These are phyloP conservation scores for Arabis alpina DNA, from an alignment of 345 rosid genomes.

Conservation along the genomic window DNA sequence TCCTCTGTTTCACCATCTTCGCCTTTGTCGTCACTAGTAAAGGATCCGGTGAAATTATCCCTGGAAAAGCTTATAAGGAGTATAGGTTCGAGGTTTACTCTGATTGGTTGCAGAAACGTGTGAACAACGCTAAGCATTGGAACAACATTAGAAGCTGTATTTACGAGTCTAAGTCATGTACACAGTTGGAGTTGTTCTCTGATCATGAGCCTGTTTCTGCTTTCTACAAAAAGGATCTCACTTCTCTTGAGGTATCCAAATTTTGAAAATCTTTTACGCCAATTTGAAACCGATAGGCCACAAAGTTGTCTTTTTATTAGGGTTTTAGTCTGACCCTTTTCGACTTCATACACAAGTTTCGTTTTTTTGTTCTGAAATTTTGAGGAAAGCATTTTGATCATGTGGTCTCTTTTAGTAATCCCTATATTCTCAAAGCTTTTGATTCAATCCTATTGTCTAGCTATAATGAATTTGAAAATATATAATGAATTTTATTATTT, in stretches of 20 bases:
- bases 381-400: background rate
- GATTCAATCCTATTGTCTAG: background rate
- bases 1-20: slow-evolving; percentile 74
- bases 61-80: slow-evolving; percentile 77
- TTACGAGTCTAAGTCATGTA: slow-evolving; percentile 54
- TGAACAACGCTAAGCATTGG: slow-evolving; percentile 60
- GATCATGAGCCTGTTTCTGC: slow-evolving; percentile 3
- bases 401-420: background rate
- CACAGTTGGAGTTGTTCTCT: slow-evolving; percentile 39
- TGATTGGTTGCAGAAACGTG: slow-evolving; percentile 71
- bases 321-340: slow-evolving; percentile 4
- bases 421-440: background rate
- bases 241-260: slow-evolving; percentile 60
- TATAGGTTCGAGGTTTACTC: slow-evolving; percentile 75
- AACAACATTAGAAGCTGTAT: slow-evolving; percentile 71
- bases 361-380: background rate
- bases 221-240: slow-evolving; percentile 46
- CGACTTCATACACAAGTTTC: background rate
- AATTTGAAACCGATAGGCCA: background rate
- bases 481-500: background rate
- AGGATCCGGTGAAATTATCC: slow-evolving; percentile 70
- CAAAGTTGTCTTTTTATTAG: background rate
- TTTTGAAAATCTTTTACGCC: background rate
- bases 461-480: background rate
- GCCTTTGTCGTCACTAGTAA: slow-evolving; percentile 80